Percentiles rank a stretch among this genome's conserved stretches.
These are phyloP conservation scores for Magnaporthiopsis incrustans DNA, from an alignment of 2,329 filamentous ascomycete species.

Conservation along the genomic window DNA sequence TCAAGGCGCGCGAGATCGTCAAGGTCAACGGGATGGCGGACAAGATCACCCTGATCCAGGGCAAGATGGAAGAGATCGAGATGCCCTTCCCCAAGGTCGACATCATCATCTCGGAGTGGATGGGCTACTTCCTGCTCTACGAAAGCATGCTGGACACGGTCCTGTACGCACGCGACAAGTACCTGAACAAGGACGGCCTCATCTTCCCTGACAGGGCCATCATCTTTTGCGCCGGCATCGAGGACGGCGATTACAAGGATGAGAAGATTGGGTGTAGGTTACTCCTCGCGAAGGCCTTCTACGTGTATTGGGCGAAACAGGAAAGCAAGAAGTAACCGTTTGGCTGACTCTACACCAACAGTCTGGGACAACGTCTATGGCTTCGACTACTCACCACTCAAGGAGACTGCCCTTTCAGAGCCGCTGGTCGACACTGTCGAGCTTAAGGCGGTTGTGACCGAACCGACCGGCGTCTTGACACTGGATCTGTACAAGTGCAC, in stretches of 20 bases:
- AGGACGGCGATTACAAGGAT: conserved; percentile 99
- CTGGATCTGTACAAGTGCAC: conserved; percentile 92
- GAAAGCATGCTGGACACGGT: conserved; percentile 99
- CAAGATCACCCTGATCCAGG: conserved; percentile 96
- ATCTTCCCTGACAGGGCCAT: conserved; percentile 99
- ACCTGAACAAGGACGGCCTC: conserved; percentile 75
- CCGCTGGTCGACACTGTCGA: conserved; percentile 97
- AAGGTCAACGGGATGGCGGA: conserved; percentile 82
- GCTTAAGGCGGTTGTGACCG: conserved; percentile 92
- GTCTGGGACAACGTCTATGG: conserved; percentile 99
- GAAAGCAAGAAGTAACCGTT: neutral
- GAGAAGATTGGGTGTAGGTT: conserved; percentile 97
- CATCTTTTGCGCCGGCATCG: conserved; percentile 93
- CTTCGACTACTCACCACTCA: conserved; percentile 92
- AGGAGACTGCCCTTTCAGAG: conserved; percentile 87
- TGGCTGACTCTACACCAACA: conserved; percentile 27
- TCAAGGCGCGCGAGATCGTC: conserved; percentile 95
- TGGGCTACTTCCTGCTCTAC: conserved; percentile 98
- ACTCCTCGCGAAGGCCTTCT: neutral
- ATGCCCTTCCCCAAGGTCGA: conserved; percentile 93
- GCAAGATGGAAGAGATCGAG: conserved; percentile 98
- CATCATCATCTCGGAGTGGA: conserved; percentile 99
- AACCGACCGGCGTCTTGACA: conserved; percentile 75
- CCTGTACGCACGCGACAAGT: conserved; percentile 89
- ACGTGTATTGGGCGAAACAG: too few relatives aligned